Conservation (phyloP, 73 alveolate species). For the Paramecium pentaurelia region DNA sequence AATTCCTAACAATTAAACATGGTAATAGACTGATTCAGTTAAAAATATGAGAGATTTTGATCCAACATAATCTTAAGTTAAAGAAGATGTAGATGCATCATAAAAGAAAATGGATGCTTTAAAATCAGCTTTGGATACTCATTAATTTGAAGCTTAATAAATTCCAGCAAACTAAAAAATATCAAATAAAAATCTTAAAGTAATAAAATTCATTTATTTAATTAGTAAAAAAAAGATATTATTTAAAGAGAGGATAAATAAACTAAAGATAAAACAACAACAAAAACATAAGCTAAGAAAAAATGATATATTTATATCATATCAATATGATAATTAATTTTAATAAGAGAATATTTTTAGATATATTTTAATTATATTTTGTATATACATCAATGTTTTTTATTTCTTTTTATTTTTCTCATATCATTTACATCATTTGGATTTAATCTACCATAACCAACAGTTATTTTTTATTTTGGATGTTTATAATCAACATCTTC, state of each 20-base stretch:
- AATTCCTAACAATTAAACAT: slow-evolving; percentile 35
- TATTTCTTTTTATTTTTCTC: slow-evolving; percentile 53
- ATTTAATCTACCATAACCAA: slow-evolving; percentile 46
- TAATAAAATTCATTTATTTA: background rate
- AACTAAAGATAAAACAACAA: background rate
- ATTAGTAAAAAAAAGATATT: background rate
- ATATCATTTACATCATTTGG: slow-evolving; percentile 59
- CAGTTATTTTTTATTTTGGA: slow-evolving; percentile 11
- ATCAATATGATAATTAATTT: background rate
- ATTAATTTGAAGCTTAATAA: slow-evolving; percentile 8
- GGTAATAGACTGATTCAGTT: slow-evolving; percentile 44
- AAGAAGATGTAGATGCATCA: background rate
- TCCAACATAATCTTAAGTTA: background rate
- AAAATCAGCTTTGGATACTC: slow-evolving; percentile 22
- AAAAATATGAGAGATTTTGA: slow-evolving; percentile 32
- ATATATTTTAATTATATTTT: background rate
- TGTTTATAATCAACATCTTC: slow-evolving; percentile 49
- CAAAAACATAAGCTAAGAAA: background rate
- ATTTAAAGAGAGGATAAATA: background rate
- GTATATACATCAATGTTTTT: background rate
- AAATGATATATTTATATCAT: background rate
- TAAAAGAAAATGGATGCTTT: slow-evolving; percentile 18
- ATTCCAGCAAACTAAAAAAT: slow-evolving; percentile 19
- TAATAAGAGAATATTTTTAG: background rate
- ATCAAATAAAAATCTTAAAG: slow-evolving; percentile 30